Evolutionary conservation across 1,284 basidiomycete species (phyloP), one percentile per base, ranked within the genome.

Genomic region (Pisolithus thermaeus): DNA sequence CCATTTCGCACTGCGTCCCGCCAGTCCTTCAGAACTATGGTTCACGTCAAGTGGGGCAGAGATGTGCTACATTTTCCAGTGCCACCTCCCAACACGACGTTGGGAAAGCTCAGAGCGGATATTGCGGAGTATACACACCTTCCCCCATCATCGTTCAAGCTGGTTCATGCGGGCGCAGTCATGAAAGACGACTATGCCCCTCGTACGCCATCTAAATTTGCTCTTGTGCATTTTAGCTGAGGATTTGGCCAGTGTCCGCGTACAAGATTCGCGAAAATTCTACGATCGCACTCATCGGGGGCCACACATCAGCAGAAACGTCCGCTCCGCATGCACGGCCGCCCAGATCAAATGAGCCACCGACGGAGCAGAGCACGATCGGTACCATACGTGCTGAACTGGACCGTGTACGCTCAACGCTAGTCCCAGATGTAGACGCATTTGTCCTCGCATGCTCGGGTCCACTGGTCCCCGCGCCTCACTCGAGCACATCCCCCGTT

Each of bases 151-250:
- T 75, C 77, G n/a, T 88, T 90, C 75, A 87, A 89, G 63, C 76
- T 92, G 64, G 78, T 92, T 52, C 83, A 87, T 65, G 78, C 83
- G 39, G 88, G 89, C 41, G 88, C 85, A 5, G 75, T 91, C 61
- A 84, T 90, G 79, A 85, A 83, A 56, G 87, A 91, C 62, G 83
- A 92, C 61, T 71, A 71, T 54, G 82, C 79, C 4, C 80, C 78
- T 41, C 72, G 84, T 88, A 60, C 62, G 79, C 77, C 18, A 53
- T 54, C 47, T 48, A 44, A 22, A 39, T 44, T 12, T 39, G 40
- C 20, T 53, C 45, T 27, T 48, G 36, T 49, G 46, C 40, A 39
- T 47, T 27, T 47, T 43, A 36, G 47, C 51, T 46, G 38, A 36
- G 41, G 6, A 25, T 47, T 38, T 30, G 18, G 28, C 28, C 61